Evolutionary conservation across 139 green algal genomes (phyloP), one percentile per base, ranked within the genome.

Genomic region (Chlorella sp.): DNA sequence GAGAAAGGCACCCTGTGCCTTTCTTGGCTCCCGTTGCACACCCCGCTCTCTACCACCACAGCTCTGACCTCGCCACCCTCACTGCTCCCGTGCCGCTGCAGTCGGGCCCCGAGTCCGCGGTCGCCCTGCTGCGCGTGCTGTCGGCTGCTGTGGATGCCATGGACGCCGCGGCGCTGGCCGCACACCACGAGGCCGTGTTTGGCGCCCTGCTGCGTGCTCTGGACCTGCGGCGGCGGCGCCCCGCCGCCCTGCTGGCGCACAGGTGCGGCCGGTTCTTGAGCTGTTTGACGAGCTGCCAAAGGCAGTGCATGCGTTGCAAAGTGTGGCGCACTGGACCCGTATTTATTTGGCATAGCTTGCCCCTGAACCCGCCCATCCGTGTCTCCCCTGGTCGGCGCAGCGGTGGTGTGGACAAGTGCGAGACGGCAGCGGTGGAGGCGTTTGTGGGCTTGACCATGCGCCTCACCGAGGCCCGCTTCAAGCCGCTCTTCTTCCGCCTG

Each of bases 401-500:
- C 34, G 80, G 73, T 32, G 44, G 38, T 1, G 81, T 91, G 56
- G 80, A 79, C 51, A 64, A 43, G 0, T 81, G 93, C 7, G 93
- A 98, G 84, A 70, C 58, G 17, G 89, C 89, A 22, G 88, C 89
- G 2, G 85, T 96, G 64, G 32, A 19, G 0, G 90, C 91, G 17
- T 86, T 98, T 60, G 87, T 94, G 38, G 86, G 88, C 3, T 73
- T 98, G 0, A 90, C 94, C 11, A 94, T 99, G 91, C 98, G 98
- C 89, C 91, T 99, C 34, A 96, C 85, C 22, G 96, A 99, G 86
- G 83, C 81, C 22, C 88, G 85, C 36, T 99, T 99, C 92, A 97
- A 96, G 88, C 96, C 96, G 22, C 78, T 99, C 28, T 98, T 99
- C 87, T 81, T 97, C 79, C 87, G 92, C 20, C 86, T 98, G 72